phyloP scores from a whole-genome alignment of 768 basidiomycete genomes.

The Psilocybe tampanensis region DNA sequence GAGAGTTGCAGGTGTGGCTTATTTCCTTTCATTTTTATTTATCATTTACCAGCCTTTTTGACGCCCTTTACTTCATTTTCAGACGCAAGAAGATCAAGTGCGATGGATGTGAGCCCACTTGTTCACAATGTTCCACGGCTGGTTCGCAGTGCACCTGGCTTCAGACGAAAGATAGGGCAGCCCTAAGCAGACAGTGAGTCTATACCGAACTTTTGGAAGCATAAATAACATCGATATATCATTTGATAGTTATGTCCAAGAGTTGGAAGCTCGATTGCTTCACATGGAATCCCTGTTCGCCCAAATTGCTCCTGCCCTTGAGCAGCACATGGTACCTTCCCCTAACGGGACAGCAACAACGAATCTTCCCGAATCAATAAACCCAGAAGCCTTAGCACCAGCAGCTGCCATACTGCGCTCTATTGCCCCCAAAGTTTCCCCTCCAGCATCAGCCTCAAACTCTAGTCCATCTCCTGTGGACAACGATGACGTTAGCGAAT shows the following conservation, averaged over 20 bases:
- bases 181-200: constrained; percentile 85
- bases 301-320: constrained; percentile 79
- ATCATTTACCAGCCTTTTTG: constrained; percentile 20
- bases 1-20: constrained; percentile 79
- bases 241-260: constrained; percentile 77
- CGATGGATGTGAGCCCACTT: constrained; percentile 85
- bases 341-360: constrained; percentile 42
- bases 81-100: constrained; percentile 95
- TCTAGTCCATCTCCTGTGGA: constrained; percentile 36
- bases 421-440: constrained; percentile 36
- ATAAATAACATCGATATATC: constrained; percentile 13
- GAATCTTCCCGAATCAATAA: constrained; percentile 29
- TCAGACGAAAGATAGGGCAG: constrained; percentile 90
- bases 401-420: constrained; percentile 38
- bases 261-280: constrained; percentile 83
- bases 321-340: constrained; percentile 63
- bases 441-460: constrained; percentile 37
- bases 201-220: constrained; percentile 1
- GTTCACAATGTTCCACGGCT: constrained; percentile 77
- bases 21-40: constrained; percentile 20
- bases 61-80: constrained; percentile 18
- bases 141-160: constrained; percentile 85
- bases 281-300: constrained; percentile 89
- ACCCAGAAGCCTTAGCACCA: constrained; percentile 36
- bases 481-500: constrained; percentile 81